These are phyloP conservation scores for Haplographium delicatum DNA, from an alignment of 495 filamentous ascomycete species.

Conservation along the genomic window DNA sequence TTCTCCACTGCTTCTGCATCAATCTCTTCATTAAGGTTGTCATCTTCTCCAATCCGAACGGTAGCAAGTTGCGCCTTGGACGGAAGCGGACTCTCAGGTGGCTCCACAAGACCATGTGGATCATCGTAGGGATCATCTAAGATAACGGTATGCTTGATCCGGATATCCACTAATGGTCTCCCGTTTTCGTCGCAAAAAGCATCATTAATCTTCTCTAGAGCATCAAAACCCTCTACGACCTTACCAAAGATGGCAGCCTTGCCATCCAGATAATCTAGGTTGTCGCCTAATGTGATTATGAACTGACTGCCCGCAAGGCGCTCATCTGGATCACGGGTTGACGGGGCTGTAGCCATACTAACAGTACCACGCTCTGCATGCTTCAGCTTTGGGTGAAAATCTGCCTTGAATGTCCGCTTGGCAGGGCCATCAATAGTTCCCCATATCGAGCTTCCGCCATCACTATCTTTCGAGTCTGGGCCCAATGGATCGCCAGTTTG, in stretches of 20 bases:
- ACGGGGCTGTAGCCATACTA: conserved; percentile 85
- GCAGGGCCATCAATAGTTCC: conserved; percentile 67
- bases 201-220: conserved; percentile 86
- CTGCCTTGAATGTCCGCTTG: conserved; percentile 74
- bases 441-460: conserved; percentile 92
- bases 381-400: conserved; percentile 77
- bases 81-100: conserved; percentile 74
- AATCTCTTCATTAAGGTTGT: conserved; percentile 55
- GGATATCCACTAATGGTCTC: conserved; percentile 82
- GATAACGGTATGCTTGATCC: conserved; percentile 83
- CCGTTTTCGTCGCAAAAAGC: conserved; percentile 80
- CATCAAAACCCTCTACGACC: conserved; percentile 90
- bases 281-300: conserved; percentile 80
- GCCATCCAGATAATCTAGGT: conserved; percentile 82
- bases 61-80: conserved; percentile 83
- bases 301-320: conserved; percentile 84
- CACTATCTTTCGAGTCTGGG: conserved; percentile 71
- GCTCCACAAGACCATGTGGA: conserved; percentile 66
- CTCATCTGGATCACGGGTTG: conserved; percentile 70
- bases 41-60: conserved; percentile 85
- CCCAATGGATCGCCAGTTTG: conserved; percentile 93
- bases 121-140: conserved; percentile 88
- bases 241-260: conserved; percentile 92
- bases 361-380: conserved; percentile 84
- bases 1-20: conserved; percentile 73